These are phyloP conservation scores for Cardamine chenopodiifolia DNA, from an alignment of 345 rosid genomes.

Conservation along the genomic window DNA sequence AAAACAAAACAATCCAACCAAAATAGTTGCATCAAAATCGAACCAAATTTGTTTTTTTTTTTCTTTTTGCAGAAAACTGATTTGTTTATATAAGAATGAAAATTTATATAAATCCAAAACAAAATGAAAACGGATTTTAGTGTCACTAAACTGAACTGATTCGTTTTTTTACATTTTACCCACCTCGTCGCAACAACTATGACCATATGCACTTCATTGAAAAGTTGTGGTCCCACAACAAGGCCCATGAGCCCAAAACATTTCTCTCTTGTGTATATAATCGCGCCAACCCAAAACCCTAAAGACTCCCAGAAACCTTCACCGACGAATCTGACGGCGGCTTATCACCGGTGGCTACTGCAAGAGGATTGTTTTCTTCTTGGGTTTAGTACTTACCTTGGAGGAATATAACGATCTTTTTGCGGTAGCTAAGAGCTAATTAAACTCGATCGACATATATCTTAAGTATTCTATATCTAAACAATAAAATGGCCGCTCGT, in stretches of 20 bases:
- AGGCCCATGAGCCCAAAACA: conserved; percentile 34
- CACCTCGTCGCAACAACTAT: not conserved
- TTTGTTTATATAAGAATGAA: not conserved
- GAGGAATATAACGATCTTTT: conserved; percentile 19
- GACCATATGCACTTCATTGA: not conserved
- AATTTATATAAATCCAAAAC: too few species aligned
- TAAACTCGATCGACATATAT: too few species aligned
- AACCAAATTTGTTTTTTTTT: not conserved
- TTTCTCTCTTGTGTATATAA: conserved; percentile 17
- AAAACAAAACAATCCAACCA: not conserved
- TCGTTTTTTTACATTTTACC: not conserved
- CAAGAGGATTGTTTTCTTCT: conserved; percentile 31
- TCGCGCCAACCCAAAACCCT: conserved; percentile 24
- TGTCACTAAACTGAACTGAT: not conserved
- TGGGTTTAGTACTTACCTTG: not conserved
- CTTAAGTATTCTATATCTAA: not conserved
- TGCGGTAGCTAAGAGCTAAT: too few species aligned
- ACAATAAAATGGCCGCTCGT: conserved; percentile 37
- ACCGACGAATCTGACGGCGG: conserved; percentile 40
- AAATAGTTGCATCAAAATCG: not conserved
- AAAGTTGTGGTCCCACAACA: not conserved
- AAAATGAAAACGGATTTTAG: not conserved
- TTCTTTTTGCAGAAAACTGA: too few species aligned
- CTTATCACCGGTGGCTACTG: conserved; percentile 34
- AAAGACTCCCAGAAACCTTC: conserved; percentile 6